phyloP scores from a whole-genome alignment of 2,329 filamentous ascomycete species.

The Lojkania enalia region DNA sequence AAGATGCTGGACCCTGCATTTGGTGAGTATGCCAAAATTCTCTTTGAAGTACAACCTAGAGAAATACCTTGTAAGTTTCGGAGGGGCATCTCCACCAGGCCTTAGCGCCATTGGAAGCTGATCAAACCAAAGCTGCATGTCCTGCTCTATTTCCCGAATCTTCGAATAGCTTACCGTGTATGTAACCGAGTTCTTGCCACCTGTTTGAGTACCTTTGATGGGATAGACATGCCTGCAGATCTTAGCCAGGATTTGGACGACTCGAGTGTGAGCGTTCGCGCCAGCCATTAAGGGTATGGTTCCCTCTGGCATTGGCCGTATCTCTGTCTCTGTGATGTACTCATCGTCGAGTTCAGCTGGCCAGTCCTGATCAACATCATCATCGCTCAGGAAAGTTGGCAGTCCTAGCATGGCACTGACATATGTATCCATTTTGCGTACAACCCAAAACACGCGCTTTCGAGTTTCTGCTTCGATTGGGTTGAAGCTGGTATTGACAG shows the following conservation, averaged over 20 bases:
- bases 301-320: constrained; percentile 59
- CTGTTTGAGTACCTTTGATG: constrained; percentile 54
- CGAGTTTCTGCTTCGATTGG: constrained; percentile 54
- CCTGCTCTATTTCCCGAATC: constrained; percentile 66
- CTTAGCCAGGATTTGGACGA: constrained; percentile 62
- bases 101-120: constrained; percentile 74
- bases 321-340: constrained; percentile 53
- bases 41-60: constrained; percentile 10
- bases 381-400: constrained; percentile 53
- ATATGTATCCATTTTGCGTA: constrained; percentile 57
- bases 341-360: constrained; percentile 55
- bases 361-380: constrained; percentile 54
- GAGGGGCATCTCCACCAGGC: constrained; percentile 74
- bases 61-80: constrained; percentile 73
- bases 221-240: constrained; percentile 68
- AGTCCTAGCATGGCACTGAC: constrained; percentile 56
- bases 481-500: constrained; percentile 50
- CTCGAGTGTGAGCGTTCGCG: constrained; percentile 62
- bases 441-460: constrained; percentile 57
- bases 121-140: constrained; percentile 66
- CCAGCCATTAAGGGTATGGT: constrained; percentile 61
- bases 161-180: constrained; percentile 67
- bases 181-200: constrained; percentile 49
- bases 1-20: constrained; percentile 66
- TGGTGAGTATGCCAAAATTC: background rate